These are phyloP conservation scores for Pythium angustatum DNA, from an alignment of 352 stramenopile species.

Conservation along the genomic window DNA sequence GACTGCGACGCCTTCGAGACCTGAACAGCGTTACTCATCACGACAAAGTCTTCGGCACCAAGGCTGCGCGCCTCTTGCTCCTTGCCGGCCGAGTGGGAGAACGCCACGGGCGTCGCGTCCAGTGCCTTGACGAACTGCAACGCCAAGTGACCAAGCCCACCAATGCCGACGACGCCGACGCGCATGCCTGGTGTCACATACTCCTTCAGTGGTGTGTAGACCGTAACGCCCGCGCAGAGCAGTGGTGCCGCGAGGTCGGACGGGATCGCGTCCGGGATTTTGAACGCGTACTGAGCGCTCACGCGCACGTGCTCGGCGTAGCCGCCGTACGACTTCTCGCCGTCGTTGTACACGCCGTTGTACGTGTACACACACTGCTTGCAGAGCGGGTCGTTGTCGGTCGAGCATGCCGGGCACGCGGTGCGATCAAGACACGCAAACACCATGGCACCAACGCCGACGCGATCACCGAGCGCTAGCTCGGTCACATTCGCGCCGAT, in stretches of 20 bases:
- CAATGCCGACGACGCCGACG: constrained; percentile 66
- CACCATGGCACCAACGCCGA: constrained; percentile 21
- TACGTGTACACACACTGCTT: constrained; percentile 26
- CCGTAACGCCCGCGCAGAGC: constrained; percentile 73
- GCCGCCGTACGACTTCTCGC: constrained; percentile 18
- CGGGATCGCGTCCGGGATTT: constrained; percentile 32
- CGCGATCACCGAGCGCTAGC: constrained; percentile 23
- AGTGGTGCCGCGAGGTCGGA: constrained; percentile 45
- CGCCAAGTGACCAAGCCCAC: constrained; percentile 70
- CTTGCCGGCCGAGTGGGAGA: constrained; percentile 38
- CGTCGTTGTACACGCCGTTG: constrained; percentile 26
- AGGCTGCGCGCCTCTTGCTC: constrained; percentile 24
- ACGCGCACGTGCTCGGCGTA: constrained; percentile 16
- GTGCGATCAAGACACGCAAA: constrained; percentile 14
- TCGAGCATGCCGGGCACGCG: constrained; percentile 18
- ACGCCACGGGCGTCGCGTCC: constrained; percentile 42
- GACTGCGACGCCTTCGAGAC: constrained; percentile 23
- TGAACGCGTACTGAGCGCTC: constrained; percentile 31
- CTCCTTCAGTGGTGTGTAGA: constrained; percentile 53
- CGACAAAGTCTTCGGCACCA: constrained; percentile 29
- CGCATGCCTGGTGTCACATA: constrained; percentile 34
- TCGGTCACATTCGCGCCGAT: constrained; percentile 20
- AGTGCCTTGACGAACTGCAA: constrained; percentile 66
- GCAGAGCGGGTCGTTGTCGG: constrained; percentile 21
- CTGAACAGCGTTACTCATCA: constrained; percentile 10